Percentiles rank a stretch among this genome's conserved stretches.
phyloP scores from a whole-genome alignment of 257 asterid genomes.

The Nicotiana tabacum region DNA sequence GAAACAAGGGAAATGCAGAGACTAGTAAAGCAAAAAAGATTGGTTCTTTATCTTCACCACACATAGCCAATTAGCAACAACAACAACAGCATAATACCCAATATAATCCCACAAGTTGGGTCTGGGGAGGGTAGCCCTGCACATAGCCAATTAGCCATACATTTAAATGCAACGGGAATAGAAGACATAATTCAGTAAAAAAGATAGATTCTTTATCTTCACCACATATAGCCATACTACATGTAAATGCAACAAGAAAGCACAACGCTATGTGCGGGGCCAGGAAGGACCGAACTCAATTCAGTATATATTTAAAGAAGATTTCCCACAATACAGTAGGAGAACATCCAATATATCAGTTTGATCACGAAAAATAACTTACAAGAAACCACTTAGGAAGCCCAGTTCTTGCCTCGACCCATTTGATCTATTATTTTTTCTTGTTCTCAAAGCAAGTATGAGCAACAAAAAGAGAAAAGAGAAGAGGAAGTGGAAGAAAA shows the following conservation, averaged over 20 bases:
- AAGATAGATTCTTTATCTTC: not conserved
- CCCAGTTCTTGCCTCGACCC: not conserved
- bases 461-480: not conserved
- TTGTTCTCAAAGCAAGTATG: not conserved
- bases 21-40: not conserved
- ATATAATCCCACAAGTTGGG: too few species aligned
- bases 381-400: not conserved
- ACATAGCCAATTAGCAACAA: not conserved
- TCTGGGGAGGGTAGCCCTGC: too few species aligned
- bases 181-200: not conserved
- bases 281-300: too few species aligned
- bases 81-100: too few species aligned
- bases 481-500: not conserved
- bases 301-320: too few species aligned
- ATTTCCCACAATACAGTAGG: not conserved
- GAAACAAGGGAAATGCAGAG: not conserved
- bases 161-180: not conserved
- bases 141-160: not conserved
- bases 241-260: not conserved
- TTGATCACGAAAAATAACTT: not conserved
- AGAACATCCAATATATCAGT: not conserved
- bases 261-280: not conserved
- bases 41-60: not conserved
- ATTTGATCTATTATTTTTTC: not conserved
- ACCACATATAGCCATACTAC: not conserved